Base-by-base conservation (phyloP, 2,329 filamentous ascomycete species). In the Chrysoporthe puriensis region DNA sequence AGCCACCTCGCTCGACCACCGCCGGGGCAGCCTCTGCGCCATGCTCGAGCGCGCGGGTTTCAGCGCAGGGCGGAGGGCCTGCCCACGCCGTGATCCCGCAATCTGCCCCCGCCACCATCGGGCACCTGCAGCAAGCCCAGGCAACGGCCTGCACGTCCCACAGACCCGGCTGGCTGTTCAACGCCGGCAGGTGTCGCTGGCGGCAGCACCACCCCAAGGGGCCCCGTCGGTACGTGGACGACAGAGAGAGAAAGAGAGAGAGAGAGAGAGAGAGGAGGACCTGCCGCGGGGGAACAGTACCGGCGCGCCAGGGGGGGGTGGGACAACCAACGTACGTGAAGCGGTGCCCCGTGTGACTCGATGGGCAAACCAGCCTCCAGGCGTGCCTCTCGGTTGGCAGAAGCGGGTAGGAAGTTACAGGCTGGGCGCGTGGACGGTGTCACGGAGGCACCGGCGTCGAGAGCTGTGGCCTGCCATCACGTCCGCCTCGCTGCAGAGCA, bases 61-160 rank as follows among this genome's bases (percentile, higher is more conserved):
- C 50, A 66, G 21, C 36, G 34, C 40, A 26, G 26, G 26, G 18
- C 54, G 60, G 57, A 46, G 58, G 64, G 64, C 26, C 62, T 44
- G 57, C 61, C 26, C 67, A 64, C 34, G 64, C 26, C 14, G 65
- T 67, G 64, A 62, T 58, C 57, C 67, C 32, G 52, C 58, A 61
- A 54, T 32, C 44, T 66, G 67, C 64, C 64, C 64, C 60, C 46
- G 64, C 65, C 64, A 69, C 67, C 59, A 62, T 42, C 62, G 56
- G 54, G 34, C 64, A 57, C 67, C 42, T 32, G 52, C 57, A 69
- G 57, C 64, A 57, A 50, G 58, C 42, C 16, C 61, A 26, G 26
- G 26, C 26, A 64, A 67, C 67, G 61, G 62, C 50, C 64, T 66
- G 61, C 43, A 60, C 57, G 67, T 67, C 50, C 62, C 63, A 67